Conservation (phyloP, 78 protist species). For the Dictyostelium brefeldianum region DNA sequence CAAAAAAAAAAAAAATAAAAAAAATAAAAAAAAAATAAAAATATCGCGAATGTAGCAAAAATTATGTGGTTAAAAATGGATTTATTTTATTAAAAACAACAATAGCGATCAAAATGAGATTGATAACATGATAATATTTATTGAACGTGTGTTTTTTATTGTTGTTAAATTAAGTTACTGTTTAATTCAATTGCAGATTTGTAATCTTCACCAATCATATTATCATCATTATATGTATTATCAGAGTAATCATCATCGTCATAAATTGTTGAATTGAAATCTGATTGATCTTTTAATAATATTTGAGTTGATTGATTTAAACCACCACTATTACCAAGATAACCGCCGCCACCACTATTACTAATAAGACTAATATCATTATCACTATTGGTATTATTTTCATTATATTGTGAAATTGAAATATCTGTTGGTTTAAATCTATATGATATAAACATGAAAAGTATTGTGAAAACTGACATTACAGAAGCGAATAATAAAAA, state of each 20-base stretch:
- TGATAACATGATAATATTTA: too few relatives aligned
- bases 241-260: not conserved
- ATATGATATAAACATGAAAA: constrained; percentile 58
- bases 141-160: too few relatives aligned
- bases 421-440: constrained; percentile 32
- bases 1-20: too few relatives aligned
- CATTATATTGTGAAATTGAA: not conserved
- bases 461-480: constrained; percentile 39
- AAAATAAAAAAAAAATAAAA: too few relatives aligned
- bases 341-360: not conserved
- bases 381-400: not conserved
- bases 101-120: too few relatives aligned
- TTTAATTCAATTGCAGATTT: not conserved
- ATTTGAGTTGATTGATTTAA: too few relatives aligned
- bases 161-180: constrained; percentile 20
- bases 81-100: too few relatives aligned
- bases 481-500: constrained; percentile 85
- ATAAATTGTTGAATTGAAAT: not conserved
- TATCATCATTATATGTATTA: not conserved
- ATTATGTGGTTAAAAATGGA: too few relatives aligned
- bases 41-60: too few relatives aligned
- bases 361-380: not conserved
- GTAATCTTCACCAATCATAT: not conserved
- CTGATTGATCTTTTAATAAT: too few relatives aligned
- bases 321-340: too few relatives aligned